A percentile compares a stretch with the other conserved stretches of the same genome.
These are phyloP conservation scores for Cymbidium sinense DNA, from an alignment of 106 monocot species.

Conservation along the genomic window DNA sequence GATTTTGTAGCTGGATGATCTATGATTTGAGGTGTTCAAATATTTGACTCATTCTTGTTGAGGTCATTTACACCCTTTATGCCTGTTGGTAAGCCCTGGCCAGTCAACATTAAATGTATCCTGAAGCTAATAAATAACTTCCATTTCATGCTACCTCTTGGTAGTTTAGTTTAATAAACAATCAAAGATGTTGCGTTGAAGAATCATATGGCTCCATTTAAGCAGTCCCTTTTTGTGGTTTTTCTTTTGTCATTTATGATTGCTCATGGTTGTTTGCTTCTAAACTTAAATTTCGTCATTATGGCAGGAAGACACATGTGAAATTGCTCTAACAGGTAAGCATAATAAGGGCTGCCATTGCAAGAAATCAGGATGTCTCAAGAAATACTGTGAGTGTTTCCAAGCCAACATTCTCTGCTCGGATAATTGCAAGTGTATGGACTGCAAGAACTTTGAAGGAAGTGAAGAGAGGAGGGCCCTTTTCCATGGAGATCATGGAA, in stretches of 20 bases:
- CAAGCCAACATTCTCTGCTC: slow-evolving; percentile 93
- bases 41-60: too few relatives aligned
- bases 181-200: not conserved
- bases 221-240: not conserved
- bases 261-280: too few relatives aligned
- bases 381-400: slow-evolving; percentile 98
- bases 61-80: too few relatives aligned
- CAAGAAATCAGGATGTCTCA: slow-evolving; percentile 91
- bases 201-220: not conserved
- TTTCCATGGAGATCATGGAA: slow-evolving; percentile 61
- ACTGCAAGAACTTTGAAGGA: slow-evolving; percentile 89
- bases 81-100: too few relatives aligned
- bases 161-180: not conserved
- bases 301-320: slow-evolving; percentile 66
- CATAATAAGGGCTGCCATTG: slow-evolving; percentile 96
- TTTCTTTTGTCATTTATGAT: not conserved
- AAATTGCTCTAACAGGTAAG: slow-evolving; percentile 69
- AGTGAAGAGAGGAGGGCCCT: slow-evolving; percentile 78
- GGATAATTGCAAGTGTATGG: slow-evolving; percentile 86
- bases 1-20: too few relatives aligned
- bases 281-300: too few relatives aligned
- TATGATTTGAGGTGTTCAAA: too few relatives aligned
- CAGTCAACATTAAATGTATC: too few relatives aligned
- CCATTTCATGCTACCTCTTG: too few relatives aligned
- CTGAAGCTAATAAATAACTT: too few relatives aligned